Conservation (phyloP, 2,329 filamentous ascomycete genomes). For the Cercospora janseana region DNA sequence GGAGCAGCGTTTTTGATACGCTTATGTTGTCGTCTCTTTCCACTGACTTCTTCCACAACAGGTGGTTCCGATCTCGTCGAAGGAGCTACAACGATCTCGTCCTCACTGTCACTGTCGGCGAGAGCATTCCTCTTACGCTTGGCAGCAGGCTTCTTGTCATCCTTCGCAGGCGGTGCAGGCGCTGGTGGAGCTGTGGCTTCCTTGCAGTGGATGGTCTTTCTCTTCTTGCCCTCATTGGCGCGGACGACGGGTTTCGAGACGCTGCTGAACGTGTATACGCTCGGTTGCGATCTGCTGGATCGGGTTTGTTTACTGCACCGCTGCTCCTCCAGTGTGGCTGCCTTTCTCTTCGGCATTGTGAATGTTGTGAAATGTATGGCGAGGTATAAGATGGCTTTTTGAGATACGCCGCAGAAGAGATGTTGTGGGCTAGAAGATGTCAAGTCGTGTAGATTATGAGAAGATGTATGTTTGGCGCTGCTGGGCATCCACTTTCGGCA, state of each 20-base stretch:
- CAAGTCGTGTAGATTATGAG: conserved; percentile 2
- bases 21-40: conserved; percentile 27
- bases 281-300: conserved; percentile 22
- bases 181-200: conserved; percentile 22
- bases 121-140: conserved; percentile 32
- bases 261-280: conserved; percentile 29
- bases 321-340: conserved; percentile 23
- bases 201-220: conserved; percentile 25
- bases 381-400: conserved; percentile 21
- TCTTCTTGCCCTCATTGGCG: conserved; percentile 25
- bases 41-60: background rate
- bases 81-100: conserved; percentile 22
- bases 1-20: conserved; percentile 35
- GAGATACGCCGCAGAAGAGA: conserved; percentile 17
- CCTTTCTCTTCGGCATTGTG: conserved; percentile 36
- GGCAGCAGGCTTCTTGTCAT: conserved; percentile 14
- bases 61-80: background rate
- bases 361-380: conserved; percentile 58
- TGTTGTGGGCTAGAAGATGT: conserved; percentile 11
- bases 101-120: conserved; percentile 28
- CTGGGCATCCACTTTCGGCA: background rate
- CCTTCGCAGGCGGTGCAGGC: conserved; percentile 1
- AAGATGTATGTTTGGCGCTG: background rate
- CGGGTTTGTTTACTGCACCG: conserved; percentile 29
- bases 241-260: conserved; percentile 23